Conservation (phyloP, 2,329 filamentous ascomycete genomes). For the Aspergillus calidoustus region DNA sequence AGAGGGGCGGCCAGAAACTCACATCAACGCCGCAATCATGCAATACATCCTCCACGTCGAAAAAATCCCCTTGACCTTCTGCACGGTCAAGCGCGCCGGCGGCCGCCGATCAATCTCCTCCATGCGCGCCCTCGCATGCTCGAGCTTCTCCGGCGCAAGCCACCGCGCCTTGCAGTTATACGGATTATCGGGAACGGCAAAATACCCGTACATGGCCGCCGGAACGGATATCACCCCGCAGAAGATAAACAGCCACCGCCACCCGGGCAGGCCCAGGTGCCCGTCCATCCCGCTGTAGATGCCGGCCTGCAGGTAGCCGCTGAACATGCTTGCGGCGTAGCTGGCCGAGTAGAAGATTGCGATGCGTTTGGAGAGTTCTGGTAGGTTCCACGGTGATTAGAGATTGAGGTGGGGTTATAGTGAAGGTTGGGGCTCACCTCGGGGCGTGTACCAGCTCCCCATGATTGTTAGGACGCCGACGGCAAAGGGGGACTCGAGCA, state of each 20-base stretch:
- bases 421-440: background rate
- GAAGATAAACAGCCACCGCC: slow-evolving; percentile 46
- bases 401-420: too few relatives aligned
- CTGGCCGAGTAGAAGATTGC: slow-evolving; percentile 39
- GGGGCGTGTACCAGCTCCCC: slow-evolving; percentile 3
- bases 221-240: slow-evolving; percentile 44
- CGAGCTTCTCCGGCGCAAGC: background rate
- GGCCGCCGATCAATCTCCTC: background rate
- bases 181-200: slow-evolving; percentile 46
- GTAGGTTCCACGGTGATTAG: background rate
- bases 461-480: background rate
- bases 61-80: background rate
- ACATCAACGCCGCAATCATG: background rate
- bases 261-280: slow-evolving; percentile 36
- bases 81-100: background rate
- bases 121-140: background rate
- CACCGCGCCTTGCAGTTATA: slow-evolving; percentile 28
- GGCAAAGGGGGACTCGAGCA: background rate
- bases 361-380: slow-evolving; percentile 40
- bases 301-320: slow-evolving; percentile 36
- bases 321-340: slow-evolving; percentile 37
- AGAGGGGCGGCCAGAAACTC: background rate
- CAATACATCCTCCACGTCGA: background rate
- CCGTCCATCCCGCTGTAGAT: slow-evolving; percentile 39
- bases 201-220: slow-evolving; percentile 40